Conservation (phyloP, 1,284 basidiomycete genomes). For the Garcileccinum viscosum region DNA sequence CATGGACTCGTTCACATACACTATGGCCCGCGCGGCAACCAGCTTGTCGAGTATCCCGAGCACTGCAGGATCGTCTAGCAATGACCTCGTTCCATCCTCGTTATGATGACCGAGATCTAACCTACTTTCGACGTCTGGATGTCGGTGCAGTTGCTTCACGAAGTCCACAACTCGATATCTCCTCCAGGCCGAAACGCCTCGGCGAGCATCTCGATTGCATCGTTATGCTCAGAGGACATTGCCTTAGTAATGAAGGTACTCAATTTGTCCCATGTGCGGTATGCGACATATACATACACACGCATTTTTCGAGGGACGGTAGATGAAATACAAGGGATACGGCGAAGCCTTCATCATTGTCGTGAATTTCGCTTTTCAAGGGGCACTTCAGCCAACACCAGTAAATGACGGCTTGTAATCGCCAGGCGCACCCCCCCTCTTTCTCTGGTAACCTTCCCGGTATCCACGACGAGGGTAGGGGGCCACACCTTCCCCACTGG, state of each 20-base stretch:
- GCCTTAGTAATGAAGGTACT: conserved; percentile 50
- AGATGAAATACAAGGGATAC: too few species aligned
- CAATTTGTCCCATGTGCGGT: conserved; percentile 43
- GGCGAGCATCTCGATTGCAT: conserved; percentile 46
- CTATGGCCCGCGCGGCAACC: conserved; percentile 47
- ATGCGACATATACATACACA: conserved; percentile 45
- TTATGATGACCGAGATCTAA: too few species aligned
- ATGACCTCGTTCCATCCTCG: too few species aligned
- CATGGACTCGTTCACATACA: too few species aligned
- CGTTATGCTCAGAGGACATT: conserved; percentile 43
- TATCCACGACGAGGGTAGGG: conserved; percentile 89
- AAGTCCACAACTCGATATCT: conserved; percentile 46
- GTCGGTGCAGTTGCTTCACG: conserved; percentile 33
- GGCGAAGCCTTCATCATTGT: too few species aligned
- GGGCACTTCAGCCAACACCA: conserved; percentile 88
- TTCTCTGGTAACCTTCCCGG: conserved; percentile 90
- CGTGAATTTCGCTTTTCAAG: conserved; percentile 45
- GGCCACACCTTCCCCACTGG: conserved; percentile 72
- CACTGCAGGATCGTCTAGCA: conserved; percentile 51
- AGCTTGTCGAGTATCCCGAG: conserved; percentile 57
- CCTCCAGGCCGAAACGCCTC: conserved; percentile 41
- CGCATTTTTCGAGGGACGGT: conserved; percentile 10
- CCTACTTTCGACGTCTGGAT: conserved; percentile 32
- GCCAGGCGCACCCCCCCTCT: conserved; percentile 79
- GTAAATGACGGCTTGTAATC: conserved; percentile 86